Base-by-base conservation (phyloP, 108 stramenopile genomes). In the Pseudonitzschia multistriata region DNA sequence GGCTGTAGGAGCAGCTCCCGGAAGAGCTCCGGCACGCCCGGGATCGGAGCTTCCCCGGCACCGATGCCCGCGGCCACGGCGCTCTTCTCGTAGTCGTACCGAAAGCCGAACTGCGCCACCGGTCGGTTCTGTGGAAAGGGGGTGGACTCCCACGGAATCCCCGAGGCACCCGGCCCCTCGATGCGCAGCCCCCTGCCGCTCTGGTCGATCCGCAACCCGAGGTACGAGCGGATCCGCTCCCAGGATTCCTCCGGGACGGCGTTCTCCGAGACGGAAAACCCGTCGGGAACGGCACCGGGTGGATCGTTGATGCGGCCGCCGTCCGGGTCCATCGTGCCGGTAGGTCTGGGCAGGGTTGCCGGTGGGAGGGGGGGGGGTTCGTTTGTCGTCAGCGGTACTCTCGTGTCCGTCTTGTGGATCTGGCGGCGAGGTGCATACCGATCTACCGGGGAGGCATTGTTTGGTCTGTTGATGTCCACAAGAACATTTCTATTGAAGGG, bases 61-160 rank as follows among this genome's bases (percentile, higher is more conserved):
- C 17, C 19, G 34, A 8, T 6, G 55, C 49, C 2, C 6, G 53
- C 71, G 13, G 74, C 81, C 5, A 64, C 53, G 66, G 15, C 19
- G 29, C 72, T 67, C 14, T 25, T 62, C 0, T 61, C 62, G 66
- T 79, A 82, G 49, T 82, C 78, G 64, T 82, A 79, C 63, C 67
- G 70, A 68, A 62, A 54, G 13, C 81, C 81, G 40, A 82, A 82
- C 60, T 82, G 81, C 17, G 78, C 81, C 24, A 82, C 64, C 25
- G 33, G 34, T 10, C 81, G 67, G 25, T 67, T 40, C 42, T 81
- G 80, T 69, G 71, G 72, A 29, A 71, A 19, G 14, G 57, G 57
- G 17, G 57, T 59, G 6, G 57, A 59, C 19, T 59, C 57, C 70
- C 30, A 59, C 10, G 34, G 57, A 35, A 59, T 42, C 24, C 6